These are phyloP conservation scores for Calycina herbarum DNA, from an alignment of 2,329 filamentous ascomycete species.

Conservation along the genomic window DNA sequence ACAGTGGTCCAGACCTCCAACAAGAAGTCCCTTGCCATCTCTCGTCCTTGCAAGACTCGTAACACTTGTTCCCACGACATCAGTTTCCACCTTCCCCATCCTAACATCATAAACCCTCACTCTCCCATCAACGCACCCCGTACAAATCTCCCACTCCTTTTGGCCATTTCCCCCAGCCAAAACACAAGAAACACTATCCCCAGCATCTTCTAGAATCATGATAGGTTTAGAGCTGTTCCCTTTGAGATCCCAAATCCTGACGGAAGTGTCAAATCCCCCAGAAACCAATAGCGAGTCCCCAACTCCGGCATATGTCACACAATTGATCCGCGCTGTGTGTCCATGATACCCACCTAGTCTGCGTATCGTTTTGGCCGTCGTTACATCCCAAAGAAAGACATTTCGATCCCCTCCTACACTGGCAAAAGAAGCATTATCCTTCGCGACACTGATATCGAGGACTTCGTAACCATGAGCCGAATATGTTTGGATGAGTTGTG, in stretches of 20 bases:
- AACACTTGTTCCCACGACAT: slow-evolving; percentile 70
- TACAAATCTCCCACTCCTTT: slow-evolving; percentile 58
- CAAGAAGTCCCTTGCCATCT: slow-evolving; percentile 73
- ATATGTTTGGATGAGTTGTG: slow-evolving; percentile 78
- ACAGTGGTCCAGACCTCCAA: slow-evolving; percentile 73
- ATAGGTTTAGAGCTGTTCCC: slow-evolving; percentile 59
- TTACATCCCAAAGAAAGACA: slow-evolving; percentile 94
- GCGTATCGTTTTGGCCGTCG: slow-evolving; percentile 72
- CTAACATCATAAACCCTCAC: slow-evolving; percentile 81
- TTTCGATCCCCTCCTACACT: slow-evolving; percentile 87
- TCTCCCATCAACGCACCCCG: slow-evolving; percentile 81
- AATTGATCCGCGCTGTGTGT: slow-evolving; percentile 62
- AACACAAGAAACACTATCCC: slow-evolving; percentile 59
- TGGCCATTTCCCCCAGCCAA: slow-evolving; percentile 23
- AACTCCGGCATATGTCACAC: slow-evolving; percentile 75
- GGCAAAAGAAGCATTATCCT: slow-evolving; percentile 81
- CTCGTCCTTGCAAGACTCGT: slow-evolving; percentile 71
- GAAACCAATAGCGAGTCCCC: slow-evolving; percentile 72
- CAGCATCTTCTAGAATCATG: slow-evolving; percentile 71
- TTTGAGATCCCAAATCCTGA: slow-evolving; percentile 73
- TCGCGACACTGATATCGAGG: slow-evolving; percentile 71
- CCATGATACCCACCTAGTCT: slow-evolving; percentile 62
- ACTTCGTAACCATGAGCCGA: slow-evolving; percentile 90
- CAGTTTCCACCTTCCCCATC: slow-evolving; percentile 68
- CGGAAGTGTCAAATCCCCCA: slow-evolving; percentile 73